A percentile compares a stretch with the other conserved stretches of the same genome.
Evolutionary conservation across 768 basidiomycete genomes (phyloP).

Genomic region (Lyophyllum atratum): DNA sequence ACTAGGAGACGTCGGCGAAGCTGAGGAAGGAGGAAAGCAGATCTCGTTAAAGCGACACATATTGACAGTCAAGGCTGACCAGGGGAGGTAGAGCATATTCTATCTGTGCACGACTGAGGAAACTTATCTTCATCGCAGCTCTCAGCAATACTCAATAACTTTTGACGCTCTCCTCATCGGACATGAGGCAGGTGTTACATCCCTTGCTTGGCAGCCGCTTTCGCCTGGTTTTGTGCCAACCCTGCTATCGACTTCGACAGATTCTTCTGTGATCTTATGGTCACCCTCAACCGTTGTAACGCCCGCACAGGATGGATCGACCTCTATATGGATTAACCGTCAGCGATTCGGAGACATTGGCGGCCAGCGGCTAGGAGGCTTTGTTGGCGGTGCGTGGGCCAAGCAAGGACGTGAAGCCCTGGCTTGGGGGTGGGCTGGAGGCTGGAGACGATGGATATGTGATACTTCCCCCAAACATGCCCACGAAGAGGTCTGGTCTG

Average conservation of each 20-base stretch:
- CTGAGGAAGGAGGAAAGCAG: conserved; percentile 79
- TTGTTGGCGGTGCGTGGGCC: conserved; percentile 89
- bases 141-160: conserved; percentile 70
- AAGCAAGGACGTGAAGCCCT: conserved; percentile 61
- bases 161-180: conserved; percentile 95
- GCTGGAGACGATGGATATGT: conserved; percentile 86
- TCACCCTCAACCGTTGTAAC: conserved; percentile 62
- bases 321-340: conserved; percentile 86
- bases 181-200: conserved; percentile 94
- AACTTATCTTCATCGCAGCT: conserved; percentile 18
- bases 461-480: conserved; percentile 17
- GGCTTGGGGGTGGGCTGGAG: conserved; percentile 94
- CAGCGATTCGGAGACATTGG: conserved; percentile 95
- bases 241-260: conserved; percentile 90
- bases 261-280: conserved; percentile 96
- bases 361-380: conserved; percentile 88
- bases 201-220: conserved; percentile 76
- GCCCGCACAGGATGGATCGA: conserved; percentile 35
- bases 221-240: conserved; percentile 37
- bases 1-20: conserved; percentile 67
- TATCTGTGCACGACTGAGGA: conserved; percentile 1
- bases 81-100: conserved; percentile 35
- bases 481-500: conserved; percentile 61
- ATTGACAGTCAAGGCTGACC: conserved; percentile 58
- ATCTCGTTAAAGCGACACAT: conserved; percentile 90